Evolutionary conservation across 768 basidiomycete genomes (phyloP).

Genomic region (Galerina marginata): DNA sequence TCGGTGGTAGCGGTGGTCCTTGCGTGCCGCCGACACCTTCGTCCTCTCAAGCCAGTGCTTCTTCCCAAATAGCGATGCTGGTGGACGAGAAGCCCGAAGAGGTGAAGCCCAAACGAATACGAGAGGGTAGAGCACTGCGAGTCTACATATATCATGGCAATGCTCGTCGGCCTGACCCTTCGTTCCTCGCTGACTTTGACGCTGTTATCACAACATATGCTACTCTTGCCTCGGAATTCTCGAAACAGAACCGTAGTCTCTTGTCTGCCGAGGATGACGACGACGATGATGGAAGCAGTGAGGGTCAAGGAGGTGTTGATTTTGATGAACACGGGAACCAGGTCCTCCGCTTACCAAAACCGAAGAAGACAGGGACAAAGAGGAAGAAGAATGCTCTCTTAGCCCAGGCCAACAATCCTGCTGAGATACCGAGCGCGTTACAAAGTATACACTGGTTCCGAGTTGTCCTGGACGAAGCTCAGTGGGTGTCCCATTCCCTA

Average conservation of each 20-base stretch:
- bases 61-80: conserved; percentile 32
- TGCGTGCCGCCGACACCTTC: conserved; percentile 42
- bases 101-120: conserved; percentile 39
- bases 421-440: conserved; percentile 73
- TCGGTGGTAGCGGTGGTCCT: conserved; percentile 71
- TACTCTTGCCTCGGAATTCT: conserved; percentile 93
- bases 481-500: conserved; percentile 62
- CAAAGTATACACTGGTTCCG: conserved; percentile 98
- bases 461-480: conserved; percentile 92
- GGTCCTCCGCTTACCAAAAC: conserved; percentile 60
- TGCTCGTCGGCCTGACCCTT: conserved; percentile 82
- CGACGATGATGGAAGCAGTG: conserved; percentile 73
- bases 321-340: conserved; percentile 72
- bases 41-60: conserved; percentile 39
- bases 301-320: conserved; percentile 65
- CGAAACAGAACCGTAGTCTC: conserved; percentile 79
- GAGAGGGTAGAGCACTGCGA: conserved; percentile 62
- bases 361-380: conserved; percentile 72
- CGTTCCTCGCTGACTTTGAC: conserved; percentile 91
- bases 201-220: conserved; percentile 97
- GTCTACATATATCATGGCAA: conserved; percentile 98
- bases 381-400: conserved; percentile 58
- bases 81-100: conserved; percentile 37
- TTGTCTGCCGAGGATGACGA: conserved; percentile 64
- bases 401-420: conserved; percentile 35